Percentiles rank a stretch among this genome's conserved stretches.
Evolutionary conservation across 2,329 filamentous ascomycete genomes (phyloP).

Genomic region (Pseudohalonectria lignicola): DNA sequence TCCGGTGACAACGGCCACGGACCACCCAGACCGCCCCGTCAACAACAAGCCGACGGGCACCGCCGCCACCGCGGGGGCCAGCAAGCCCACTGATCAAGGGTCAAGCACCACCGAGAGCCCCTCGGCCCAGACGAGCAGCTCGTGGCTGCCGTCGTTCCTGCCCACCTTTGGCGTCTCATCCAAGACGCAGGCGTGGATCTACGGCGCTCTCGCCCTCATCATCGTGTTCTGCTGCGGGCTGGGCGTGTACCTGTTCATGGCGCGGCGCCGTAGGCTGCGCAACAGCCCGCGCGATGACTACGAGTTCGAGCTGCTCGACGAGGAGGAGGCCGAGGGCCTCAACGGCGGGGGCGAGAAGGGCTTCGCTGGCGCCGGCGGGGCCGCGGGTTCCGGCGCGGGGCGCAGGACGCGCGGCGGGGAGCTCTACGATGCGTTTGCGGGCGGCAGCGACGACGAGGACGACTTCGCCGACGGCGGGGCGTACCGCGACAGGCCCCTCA

Average conservation of each 20-base stretch:
- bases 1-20: slow-evolving; percentile 20
- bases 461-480: slow-evolving; percentile 32
- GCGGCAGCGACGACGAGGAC: slow-evolving; percentile 70
- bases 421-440: slow-evolving; percentile 95
- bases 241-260: slow-evolving; percentile 70
- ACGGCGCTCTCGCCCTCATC: slow-evolving; percentile 74
- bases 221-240: slow-evolving; percentile 71
- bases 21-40: slow-evolving; percentile 54
- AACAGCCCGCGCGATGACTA: slow-evolving; percentile 73
- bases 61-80: slow-evolving; percentile 10
- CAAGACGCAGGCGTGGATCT: slow-evolving; percentile 88
- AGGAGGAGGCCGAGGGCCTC: slow-evolving; percentile 57
- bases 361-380: too few species aligned
- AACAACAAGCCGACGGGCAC: slow-evolving; percentile 20
- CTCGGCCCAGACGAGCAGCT: slow-evolving; percentile 27
- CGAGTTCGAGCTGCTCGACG: slow-evolving; percentile 87
- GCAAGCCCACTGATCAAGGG: slow-evolving; percentile 14
- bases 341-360: slow-evolving; percentile 33
- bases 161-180: slow-evolving; percentile 85
- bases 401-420: slow-evolving; percentile 64
- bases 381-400: slow-evolving; percentile 26
- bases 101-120: slow-evolving; percentile 21
- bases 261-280: slow-evolving; percentile 63
- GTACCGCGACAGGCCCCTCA: slow-evolving; percentile 20
- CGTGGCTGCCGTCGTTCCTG: slow-evolving; percentile 76